A percentile compares a stretch with the other conserved stretches of the same genome.
phyloP scores from a whole-genome alignment of 306 rosid genomes.

The Adenanthera pavonina region DNA sequence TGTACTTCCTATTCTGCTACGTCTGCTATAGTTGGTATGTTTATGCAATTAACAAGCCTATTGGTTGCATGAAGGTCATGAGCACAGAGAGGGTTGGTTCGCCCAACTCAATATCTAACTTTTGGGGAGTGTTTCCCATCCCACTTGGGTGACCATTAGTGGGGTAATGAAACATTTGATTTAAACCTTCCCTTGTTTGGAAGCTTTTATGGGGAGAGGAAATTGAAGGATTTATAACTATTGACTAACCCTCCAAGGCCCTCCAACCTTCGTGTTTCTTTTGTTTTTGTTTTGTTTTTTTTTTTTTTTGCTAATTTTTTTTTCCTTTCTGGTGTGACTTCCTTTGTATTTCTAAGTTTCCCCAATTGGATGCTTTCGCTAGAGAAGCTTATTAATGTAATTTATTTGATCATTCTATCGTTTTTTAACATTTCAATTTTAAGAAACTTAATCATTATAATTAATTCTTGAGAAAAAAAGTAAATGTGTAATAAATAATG shows the following conservation, averaged over 20 bases:
- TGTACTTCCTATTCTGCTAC: slow-evolving; percentile 23
- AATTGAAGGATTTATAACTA: not conserved
- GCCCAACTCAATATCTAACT: not conserved
- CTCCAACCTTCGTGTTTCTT: too few species aligned
- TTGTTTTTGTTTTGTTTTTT: too few species aligned
- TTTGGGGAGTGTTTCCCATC: not conserved
- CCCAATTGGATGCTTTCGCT: not conserved
- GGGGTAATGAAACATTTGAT: not conserved
- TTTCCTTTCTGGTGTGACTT: too few species aligned
- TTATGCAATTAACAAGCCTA: not conserved
- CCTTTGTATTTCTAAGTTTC: not conserved
- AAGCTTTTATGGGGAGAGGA: not conserved
- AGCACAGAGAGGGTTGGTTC: not conserved
- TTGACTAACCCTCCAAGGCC: not conserved
- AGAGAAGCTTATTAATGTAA: not conserved
- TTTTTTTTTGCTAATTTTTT: too few species aligned
- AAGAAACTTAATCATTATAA: not conserved
- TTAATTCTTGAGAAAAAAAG: not conserved
- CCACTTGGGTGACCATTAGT: not conserved
- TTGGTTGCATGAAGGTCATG: not conserved
- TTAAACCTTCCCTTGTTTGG: not conserved
- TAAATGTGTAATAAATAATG: not conserved
- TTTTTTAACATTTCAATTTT: not conserved
- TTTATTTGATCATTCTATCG: not conserved
- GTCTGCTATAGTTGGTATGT: slow-evolving; percentile 4